Base-by-base conservation (phyloP, 441 rosid genomes). In the Arabidopsis hybrid region DNA sequence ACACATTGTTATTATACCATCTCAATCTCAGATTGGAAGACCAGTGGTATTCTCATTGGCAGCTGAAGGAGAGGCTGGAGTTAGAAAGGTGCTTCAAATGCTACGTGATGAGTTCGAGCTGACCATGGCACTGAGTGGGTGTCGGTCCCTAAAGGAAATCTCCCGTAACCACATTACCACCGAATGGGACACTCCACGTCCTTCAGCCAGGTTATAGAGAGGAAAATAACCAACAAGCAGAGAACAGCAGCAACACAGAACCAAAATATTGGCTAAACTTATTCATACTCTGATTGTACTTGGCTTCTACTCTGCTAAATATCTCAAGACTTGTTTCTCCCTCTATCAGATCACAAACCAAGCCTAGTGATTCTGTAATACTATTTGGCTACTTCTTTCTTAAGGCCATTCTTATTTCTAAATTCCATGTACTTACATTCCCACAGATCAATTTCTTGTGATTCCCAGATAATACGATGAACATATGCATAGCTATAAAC, bases 91-190 rank as follows among this genome's bases (percentile, higher is more conserved):
- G 39, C 94, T 96, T 43, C 85, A 89, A 73, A 93, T 96, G 97
- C 83, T 91, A 17, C 89, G 79, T 0, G 91, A 93, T 34, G 99
- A 96, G 83, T 83, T 96, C n/a, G 99, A 96, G 86, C 86, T 93
- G 32, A 93, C 98, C 12, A 95, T 95, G 99, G 96, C 99, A 38
- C 69, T 95, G 65, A 87, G 90, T 71, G 99, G 99, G 1, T 96
- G 99, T 84, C 82, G 90, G 52, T 85, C 91, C 1, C 87, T 95
- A 18, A 87, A 75, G 72, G 98, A 93, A 84, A 93, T 95, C 60
- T 88, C 90, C 21, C 95, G 97, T 4, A 72, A 83, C 78, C 98
- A 91, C 83, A 78, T 96, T 13, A 59, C 73, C 53, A 67, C 98
- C 3, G 92, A 90, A 12, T 90, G 97, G 97, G 97, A 93, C 69